Evolutionary conservation across 2,329 filamentous ascomycete genomes (phyloP), one percentile per base, ranked within the genome.

Genomic region (Fusarium equiseti): DNA sequence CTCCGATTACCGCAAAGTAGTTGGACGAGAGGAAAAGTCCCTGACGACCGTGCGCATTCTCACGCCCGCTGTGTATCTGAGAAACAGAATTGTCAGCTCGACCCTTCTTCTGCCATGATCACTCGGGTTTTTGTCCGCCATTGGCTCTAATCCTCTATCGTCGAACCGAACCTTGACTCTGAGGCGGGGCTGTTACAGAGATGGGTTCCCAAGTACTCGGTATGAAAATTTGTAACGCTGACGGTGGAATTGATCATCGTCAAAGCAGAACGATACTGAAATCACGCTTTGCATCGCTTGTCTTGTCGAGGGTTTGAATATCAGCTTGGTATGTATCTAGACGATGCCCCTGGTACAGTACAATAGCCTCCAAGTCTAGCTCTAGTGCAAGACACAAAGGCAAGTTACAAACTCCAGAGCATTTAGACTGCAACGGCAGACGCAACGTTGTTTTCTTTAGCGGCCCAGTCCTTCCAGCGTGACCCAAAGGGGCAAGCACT

Each of bases 391-490:
- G 55, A 45, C 29, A 26, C 38, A 38, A 26, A 31, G 29, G 22
- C 42, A 44, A 22, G 24, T 52, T 52, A 52, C 22, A 38, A 35
- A 38, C 32, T 53, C 18, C 18, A 43, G 32, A 38, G 32, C 31
- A 35, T 44, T 50, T 43, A 62, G 40, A 67, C 49, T 67, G 55
- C 27, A 71, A 59, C 58, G 58, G 67, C 52, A 64, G 68, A 63
- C 57, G 68, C 59, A 68, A 71, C 63, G 63, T 68, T 68, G 63
- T 68, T 57, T 63, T 56, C 50, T 63, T 63, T 71, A 65, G 68
- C 68, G 68, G 63, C 68, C 62, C 49, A 68, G 26, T 22, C 43
- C 48, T 49, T 48, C 42, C 18, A 63, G 44, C 49, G 53, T 58
- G 59, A 45, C 44, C 50, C 31, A 35, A 68, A 59, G 32, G 62